Conservation (phyloP, 2,329 filamentous ascomycete species). For the Fusarium sterilihyphosum region DNA sequence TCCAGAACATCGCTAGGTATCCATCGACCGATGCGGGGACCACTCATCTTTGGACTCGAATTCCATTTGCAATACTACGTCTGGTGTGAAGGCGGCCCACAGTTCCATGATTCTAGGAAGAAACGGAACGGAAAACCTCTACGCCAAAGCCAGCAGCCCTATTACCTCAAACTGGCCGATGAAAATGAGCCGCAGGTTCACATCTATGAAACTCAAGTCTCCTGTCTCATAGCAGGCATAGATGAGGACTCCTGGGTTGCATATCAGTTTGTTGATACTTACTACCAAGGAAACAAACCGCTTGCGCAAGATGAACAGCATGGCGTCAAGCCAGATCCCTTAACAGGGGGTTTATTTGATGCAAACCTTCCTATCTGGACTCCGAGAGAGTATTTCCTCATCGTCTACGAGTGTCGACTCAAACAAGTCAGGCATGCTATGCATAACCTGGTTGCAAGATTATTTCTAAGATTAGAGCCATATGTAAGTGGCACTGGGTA, state of each 20-base stretch:
- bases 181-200: neutral
- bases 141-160: neutral
- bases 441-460: neutral
- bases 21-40: neutral
- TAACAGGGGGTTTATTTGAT: neutral
- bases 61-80: slow-evolving; percentile 2
- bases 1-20: neutral
- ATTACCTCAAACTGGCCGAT: neutral
- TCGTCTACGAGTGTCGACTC: neutral
- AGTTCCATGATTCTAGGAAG: neutral
- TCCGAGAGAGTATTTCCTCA: neutral
- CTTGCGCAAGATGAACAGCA: neutral
- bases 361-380: neutral
- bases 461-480: neutral
- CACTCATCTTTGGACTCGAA: neutral
- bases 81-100: neutral
- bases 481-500: neutral
- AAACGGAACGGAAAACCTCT: neutral
- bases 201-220: neutral
- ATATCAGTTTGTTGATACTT: neutral
- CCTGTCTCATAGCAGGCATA: neutral
- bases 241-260: neutral
- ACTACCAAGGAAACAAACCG: neutral
- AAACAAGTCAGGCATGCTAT: slow-evolving; percentile 1
- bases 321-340: neutral